A percentile compares a stretch with the other conserved stretches of the same genome.
Conservation (phyloP, 371 early-diverging fungal genomes). For the Syncephalastrum sp. region DNA sequence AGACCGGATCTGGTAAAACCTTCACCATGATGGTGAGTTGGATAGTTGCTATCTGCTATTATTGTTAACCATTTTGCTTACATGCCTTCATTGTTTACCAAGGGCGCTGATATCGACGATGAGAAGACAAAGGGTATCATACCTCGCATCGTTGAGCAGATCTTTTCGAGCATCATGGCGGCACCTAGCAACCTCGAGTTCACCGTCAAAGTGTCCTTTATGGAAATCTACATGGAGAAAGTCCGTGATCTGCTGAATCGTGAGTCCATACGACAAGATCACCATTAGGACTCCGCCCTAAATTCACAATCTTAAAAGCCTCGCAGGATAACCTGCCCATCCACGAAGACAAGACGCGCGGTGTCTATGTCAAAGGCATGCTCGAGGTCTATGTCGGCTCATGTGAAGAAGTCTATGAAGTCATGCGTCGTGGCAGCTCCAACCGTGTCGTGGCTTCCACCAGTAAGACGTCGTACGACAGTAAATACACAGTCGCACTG, state of each 20-base stretch:
- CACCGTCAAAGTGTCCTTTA: conserved; percentile 93
- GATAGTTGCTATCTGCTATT: background rate
- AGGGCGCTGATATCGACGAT: conserved; percentile 92
- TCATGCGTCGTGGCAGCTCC: conserved; percentile 88
- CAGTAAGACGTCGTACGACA: conserved; percentile 46
- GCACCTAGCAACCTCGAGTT: conserved; percentile 89
- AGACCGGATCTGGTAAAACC: conserved; percentile 98
- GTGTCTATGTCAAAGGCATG: conserved; percentile 95
- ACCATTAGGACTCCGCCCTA: background rate
- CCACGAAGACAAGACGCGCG: conserved; percentile 92
- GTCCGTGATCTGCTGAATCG: conserved; percentile 96
- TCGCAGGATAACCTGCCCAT: conserved; percentile 87
- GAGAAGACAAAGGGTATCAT: conserved; percentile 91
- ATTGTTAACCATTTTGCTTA: conserved; percentile 9
- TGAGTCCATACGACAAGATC: conserved; percentile 30
- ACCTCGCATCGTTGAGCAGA: conserved; percentile 89
- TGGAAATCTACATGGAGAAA: conserved; percentile 99
- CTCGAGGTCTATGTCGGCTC: conserved; percentile 92
- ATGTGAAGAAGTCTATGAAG: conserved; percentile 93
- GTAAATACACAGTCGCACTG: background rate
- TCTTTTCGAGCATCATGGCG: conserved; percentile 84
- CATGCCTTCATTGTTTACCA: conserved; percentile 78
- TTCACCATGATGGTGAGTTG: conserved; percentile 95
- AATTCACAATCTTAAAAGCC: conserved; percentile 44
- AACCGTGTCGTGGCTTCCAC: conserved; percentile 92